A percentile compares a stretch with the other conserved stretches of the same genome.
phyloP scores from a whole-genome alignment of 352 stramenopile genomes.

The Aphanomyces cochlioides region DNA sequence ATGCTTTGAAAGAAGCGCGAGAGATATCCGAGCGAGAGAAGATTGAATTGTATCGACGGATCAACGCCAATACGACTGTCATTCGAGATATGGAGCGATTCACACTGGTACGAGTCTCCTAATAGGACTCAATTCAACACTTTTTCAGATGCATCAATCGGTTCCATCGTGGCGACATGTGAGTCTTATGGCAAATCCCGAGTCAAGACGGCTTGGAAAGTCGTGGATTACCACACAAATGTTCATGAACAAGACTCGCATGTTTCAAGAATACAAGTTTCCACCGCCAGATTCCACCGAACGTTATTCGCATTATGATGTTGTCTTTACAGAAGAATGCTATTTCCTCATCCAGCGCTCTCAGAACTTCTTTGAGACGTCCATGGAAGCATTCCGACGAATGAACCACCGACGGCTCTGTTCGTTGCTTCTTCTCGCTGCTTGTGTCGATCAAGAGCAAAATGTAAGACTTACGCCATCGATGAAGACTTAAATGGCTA shows the following conservation, averaged over 20 bases:
- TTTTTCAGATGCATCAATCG: not conserved
- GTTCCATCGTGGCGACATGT: conserved; percentile 12
- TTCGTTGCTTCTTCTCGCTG: conserved; percentile 6
- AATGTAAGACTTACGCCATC: not conserved
- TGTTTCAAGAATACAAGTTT: conserved; percentile 12
- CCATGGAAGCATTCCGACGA: conserved; percentile 6
- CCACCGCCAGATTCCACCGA: not conserved
- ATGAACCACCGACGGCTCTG: conserved; percentile 8
- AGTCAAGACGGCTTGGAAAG: conserved; percentile 15
- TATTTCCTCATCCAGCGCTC: conserved; percentile 16
- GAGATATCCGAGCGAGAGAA: not conserved
- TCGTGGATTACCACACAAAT: conserved; percentile 22
- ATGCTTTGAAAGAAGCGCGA: not conserved
- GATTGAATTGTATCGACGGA: not conserved
- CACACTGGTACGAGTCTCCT: not conserved
- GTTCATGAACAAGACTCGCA: conserved; percentile 3
- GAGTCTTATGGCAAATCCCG: conserved; percentile 13
- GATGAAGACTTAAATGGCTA: not conserved
- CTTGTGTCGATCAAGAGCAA: not conserved
- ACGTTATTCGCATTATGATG: not conserved
- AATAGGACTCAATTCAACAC: not conserved
- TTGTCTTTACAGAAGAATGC: conserved; percentile 17
- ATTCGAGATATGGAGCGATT: conserved; percentile 22
- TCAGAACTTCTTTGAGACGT: not conserved
- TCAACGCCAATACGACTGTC: not conserved